Conservation (phyloP, 306 rosid species). For the Prunus kanzakura region DNA sequence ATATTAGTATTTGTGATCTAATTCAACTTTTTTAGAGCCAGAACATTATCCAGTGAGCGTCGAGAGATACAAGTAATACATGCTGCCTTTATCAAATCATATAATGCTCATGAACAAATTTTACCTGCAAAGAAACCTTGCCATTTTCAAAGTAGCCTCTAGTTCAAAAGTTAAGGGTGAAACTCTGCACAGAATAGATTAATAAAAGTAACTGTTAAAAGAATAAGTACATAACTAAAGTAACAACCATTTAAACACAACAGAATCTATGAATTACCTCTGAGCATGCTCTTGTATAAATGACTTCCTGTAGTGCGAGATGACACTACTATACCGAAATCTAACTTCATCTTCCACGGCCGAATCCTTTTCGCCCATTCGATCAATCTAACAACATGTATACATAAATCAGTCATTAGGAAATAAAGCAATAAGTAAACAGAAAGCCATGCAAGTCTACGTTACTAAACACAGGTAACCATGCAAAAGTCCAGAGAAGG, state of each 20-base stretch:
- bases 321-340: constrained; percentile 72
- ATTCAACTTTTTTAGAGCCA: not conserved
- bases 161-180: constrained; percentile 97
- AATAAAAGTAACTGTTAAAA: constrained; percentile 1
- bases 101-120: constrained; percentile 5
- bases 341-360: constrained; percentile 78
- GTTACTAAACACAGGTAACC: not conserved
- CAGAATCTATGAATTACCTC: constrained; percentile 46
- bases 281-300: constrained; percentile 82
- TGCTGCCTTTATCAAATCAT: not conserved
- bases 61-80: not conserved
- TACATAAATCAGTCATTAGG: constrained; percentile 8
- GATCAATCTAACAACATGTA: constrained; percentile 58
- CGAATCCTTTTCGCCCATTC: constrained; percentile 74
- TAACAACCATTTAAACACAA: not conserved
- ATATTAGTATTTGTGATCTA: not conserved
- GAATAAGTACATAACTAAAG: not conserved
- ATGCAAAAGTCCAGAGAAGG: not conserved
- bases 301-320: constrained; percentile 80
- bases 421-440: not conserved
- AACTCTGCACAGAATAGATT: constrained; percentile 63
- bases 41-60: not conserved
- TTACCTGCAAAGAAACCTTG: constrained; percentile 95
- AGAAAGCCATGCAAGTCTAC: not conserved
- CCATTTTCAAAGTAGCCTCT: constrained; percentile 94